These are phyloP conservation scores for Mucor velutinosus DNA, from an alignment of 371 early-diverging fungal species.

Conservation along the genomic window DNA sequence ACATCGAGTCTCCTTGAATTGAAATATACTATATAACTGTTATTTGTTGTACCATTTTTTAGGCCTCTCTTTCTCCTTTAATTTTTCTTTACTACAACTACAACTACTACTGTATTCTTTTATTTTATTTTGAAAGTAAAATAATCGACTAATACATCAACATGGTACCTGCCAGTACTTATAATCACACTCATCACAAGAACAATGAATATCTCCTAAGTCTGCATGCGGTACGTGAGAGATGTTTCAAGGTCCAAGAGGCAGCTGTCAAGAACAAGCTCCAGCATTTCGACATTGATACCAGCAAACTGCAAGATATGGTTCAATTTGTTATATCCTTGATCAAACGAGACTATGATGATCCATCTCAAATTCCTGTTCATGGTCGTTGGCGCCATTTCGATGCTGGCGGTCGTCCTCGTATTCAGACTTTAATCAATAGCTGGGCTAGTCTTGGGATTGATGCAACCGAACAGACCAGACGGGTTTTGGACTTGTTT, in stretches of 20 bases:
- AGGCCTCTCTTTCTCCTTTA: background rate
- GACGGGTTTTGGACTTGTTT: conserved; percentile 80
- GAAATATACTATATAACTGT: background rate
- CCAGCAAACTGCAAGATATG: conserved; percentile 63
- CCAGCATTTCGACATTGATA: conserved; percentile 74
- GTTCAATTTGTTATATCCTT: conserved; percentile 71
- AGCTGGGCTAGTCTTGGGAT: conserved; percentile 43
- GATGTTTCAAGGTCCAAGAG: conserved; percentile 67
- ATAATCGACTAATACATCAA: background rate
- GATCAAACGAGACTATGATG: conserved; percentile 69
- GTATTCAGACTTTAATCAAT: conserved; percentile 58
- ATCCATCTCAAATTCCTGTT: conserved; percentile 66
- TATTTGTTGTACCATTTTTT: background rate
- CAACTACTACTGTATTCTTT: background rate
- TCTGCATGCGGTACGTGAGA: conserved; percentile 78
- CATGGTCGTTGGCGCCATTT: conserved; percentile 92
- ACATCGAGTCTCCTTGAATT: background rate
- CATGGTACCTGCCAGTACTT: background rate
- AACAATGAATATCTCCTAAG: conserved; percentile 60
- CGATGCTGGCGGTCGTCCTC: conserved; percentile 61
- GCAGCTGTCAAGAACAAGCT: conserved; percentile 56
- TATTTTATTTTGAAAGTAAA: conserved; percentile 2
- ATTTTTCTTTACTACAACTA: background rate
- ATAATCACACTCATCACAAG: background rate
- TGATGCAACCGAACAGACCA: conserved; percentile 61